phyloP scores from a whole-genome alignment of 2,329 filamentous ascomycete species.

The Trichoderma semiorbis region DNA sequence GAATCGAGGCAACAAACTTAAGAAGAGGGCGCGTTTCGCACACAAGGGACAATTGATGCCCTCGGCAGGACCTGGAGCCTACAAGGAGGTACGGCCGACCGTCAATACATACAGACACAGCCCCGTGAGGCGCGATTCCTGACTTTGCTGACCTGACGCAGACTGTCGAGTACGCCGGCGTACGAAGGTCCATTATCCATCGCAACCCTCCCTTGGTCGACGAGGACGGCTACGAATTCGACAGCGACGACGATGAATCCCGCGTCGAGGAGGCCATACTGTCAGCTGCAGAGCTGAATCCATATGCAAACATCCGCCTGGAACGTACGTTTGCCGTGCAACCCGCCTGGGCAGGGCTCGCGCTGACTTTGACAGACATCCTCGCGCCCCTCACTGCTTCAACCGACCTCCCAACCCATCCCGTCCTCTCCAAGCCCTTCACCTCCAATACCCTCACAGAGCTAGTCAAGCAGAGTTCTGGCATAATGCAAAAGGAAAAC shows the following conservation, averaged over 20 bases:
- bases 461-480: slow-evolving; percentile 64
- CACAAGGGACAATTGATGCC: slow-evolving; percentile 67
- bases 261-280: slow-evolving; percentile 58
- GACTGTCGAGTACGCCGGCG: slow-evolving; percentile 71
- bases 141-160: slow-evolving; percentile 34
- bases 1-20: slow-evolving; percentile 76
- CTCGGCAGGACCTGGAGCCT: slow-evolving; percentile 62
- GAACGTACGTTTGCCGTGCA: slow-evolving; percentile 54
- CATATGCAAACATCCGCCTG: slow-evolving; percentile 68
- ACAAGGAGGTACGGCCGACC: slow-evolving; percentile 60
- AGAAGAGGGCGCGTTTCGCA: slow-evolving; percentile 69
- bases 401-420: slow-evolving; percentile 70
- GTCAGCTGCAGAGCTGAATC: slow-evolving; percentile 66
- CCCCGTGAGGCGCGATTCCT: slow-evolving; percentile 23
- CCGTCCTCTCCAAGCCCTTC: slow-evolving; percentile 71
- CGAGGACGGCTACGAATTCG: slow-evolving; percentile 73
- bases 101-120: not conserved
- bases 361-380: slow-evolving; percentile 52
- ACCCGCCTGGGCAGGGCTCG: slow-evolving; percentile 1
- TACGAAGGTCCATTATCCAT: slow-evolving; percentile 68
- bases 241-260: slow-evolving; percentile 68
- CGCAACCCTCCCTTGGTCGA: slow-evolving; percentile 70
- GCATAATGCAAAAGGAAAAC: slow-evolving; percentile 73
- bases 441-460: slow-evolving; percentile 69
- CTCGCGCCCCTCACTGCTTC: slow-evolving; percentile 72